Conservation (phyloP, 345 rosid genomes). For the Durio zibethinus region DNA sequence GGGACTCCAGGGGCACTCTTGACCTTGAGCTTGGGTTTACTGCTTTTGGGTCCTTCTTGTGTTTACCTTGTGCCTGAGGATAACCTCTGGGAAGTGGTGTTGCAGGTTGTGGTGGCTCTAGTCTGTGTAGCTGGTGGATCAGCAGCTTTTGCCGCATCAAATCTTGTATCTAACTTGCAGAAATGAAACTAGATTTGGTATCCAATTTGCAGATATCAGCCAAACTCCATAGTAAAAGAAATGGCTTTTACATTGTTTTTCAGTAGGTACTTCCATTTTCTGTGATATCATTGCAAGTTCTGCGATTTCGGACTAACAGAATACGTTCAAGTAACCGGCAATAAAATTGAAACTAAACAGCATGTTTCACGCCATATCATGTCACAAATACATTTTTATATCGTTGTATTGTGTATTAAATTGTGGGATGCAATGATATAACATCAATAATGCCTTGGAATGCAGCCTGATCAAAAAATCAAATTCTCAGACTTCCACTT, state of each 20-base stretch:
- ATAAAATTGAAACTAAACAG: too few species aligned
- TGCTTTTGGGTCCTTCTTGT: constrained; percentile 71
- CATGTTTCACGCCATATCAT: too few species aligned
- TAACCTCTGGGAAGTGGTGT: constrained; percentile 54
- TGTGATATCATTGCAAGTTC: neutral
- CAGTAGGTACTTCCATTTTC: neutral
- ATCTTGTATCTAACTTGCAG: constrained; percentile 78
- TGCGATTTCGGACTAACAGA: neutral
- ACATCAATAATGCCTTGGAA: neutral
- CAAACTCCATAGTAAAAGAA: neutral
- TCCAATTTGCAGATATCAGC: constrained; percentile 48
- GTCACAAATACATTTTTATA: too few species aligned
- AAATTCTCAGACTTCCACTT: neutral
- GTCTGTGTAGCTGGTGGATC: constrained; percentile 66
- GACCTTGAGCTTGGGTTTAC: constrained; percentile 60
- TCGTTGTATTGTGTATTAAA: too few species aligned
- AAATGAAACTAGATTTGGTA: constrained; percentile 42
- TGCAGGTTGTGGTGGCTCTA: constrained; percentile 60
- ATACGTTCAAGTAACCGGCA: neutral
- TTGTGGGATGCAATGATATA: neutral
- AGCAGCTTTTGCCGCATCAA: constrained; percentile 86
- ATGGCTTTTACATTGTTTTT: neutral
- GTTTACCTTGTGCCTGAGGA: constrained; percentile 87
- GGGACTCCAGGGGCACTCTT: constrained; percentile 63
- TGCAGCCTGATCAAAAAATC: neutral